A percentile compares a stretch with the other conserved stretches of the same genome.
Conservation (phyloP, 345 rosid genomes). For the Raphanus sativus region DNA sequence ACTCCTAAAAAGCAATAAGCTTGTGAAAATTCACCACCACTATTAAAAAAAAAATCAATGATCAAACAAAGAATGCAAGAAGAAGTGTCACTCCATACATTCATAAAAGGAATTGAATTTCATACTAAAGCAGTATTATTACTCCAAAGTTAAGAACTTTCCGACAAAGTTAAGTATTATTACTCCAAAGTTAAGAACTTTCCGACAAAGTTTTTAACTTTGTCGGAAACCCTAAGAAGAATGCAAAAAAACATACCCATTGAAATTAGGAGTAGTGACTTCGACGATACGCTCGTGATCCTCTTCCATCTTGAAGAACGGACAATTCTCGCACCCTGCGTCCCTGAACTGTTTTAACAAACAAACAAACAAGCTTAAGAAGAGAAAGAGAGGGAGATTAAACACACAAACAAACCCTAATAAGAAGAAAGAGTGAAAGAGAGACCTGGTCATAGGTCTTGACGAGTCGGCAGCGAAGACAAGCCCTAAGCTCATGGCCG, state of each 20-base stretch:
- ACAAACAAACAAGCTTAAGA: not conserved
- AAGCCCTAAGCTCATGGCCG: not conserved
- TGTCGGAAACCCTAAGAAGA: not conserved
- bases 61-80: not conserved
- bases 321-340: constrained; percentile 84
- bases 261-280: constrained; percentile 83
- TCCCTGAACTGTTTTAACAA: constrained; percentile 54
- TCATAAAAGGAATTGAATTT: not conserved
- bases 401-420: not conserved
- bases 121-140: not conserved
- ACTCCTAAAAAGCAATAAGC: not conserved
- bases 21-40: not conserved
- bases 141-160: not conserved
- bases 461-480: not conserved
- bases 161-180: not conserved
- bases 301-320: constrained; percentile 86
- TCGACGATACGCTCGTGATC: constrained; percentile 82
- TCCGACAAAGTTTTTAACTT: not conserved
- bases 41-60: not conserved
- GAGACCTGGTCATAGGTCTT: not conserved
- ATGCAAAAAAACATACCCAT: constrained; percentile 43
- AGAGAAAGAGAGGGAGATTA: not conserved
- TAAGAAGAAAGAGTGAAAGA: not conserved
- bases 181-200: not conserved
- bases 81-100: not conserved